A percentile compares a stretch with the other conserved stretches of the same genome.
Conservation (phyloP, 805 yeast species). For the Maudiozyma bulderi region DNA sequence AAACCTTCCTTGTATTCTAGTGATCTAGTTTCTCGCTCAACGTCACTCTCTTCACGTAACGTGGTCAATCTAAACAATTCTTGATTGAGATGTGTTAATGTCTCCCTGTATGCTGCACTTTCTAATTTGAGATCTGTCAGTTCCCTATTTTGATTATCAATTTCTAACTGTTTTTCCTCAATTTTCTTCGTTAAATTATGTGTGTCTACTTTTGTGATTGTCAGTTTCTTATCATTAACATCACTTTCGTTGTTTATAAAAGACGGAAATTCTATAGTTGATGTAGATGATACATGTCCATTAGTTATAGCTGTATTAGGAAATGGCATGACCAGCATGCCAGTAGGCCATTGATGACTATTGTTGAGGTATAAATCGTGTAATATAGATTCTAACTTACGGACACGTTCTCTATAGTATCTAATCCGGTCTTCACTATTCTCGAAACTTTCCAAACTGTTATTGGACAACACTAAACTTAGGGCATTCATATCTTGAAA, state of each 20-base stretch:
- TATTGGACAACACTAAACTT: neutral
- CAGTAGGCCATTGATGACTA: constrained; percentile 37
- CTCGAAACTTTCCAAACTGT: neutral
- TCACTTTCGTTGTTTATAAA: neutral
- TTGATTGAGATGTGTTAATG: constrained; percentile 17
- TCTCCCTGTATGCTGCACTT: constrained; percentile 23
- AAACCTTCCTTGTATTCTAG: neutral
- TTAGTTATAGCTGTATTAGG: neutral
- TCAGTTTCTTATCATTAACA: neutral
- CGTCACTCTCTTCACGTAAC: constrained; percentile 7
- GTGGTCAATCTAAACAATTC: constrained; percentile 23
- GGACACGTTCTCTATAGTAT: constrained; percentile 55
- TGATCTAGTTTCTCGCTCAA: neutral
- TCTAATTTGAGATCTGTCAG: constrained; percentile 19
- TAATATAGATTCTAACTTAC: constrained; percentile 63
- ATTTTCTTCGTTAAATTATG: neutral
- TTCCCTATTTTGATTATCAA: constrained; percentile 2
- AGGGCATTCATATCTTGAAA: neutral
- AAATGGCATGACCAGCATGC: constrained; percentile 25
- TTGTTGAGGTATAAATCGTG: constrained; percentile 63
- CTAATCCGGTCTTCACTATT: constrained; percentile 1
- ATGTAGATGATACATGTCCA: neutral
- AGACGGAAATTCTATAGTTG: neutral
- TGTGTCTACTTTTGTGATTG: neutral
- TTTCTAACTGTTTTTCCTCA: neutral